Percentiles rank a stretch among this genome's conserved stretches.
Evolutionary conservation across 148 eudicot species (phyloP).

Genomic region (Amaranthus cruentus): DNA sequence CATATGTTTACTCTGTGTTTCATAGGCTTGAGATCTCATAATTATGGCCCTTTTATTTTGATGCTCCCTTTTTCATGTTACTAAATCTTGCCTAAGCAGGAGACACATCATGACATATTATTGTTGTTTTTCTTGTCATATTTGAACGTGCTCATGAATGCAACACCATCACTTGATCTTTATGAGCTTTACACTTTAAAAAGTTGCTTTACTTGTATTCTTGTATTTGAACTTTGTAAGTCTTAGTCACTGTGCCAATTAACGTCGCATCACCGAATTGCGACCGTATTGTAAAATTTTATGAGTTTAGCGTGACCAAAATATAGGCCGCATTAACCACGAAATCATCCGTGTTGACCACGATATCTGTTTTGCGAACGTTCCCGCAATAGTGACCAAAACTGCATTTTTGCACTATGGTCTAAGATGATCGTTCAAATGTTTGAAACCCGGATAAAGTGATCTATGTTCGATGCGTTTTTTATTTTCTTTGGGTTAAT

Average conservation of each 20-base stretch:
- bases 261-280: background rate
- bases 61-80: slow-evolving; percentile 1
- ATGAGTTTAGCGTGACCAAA: background rate
- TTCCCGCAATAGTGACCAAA: no score
- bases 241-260: background rate
- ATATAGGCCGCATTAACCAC: background rate
- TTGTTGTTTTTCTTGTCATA: background rate
- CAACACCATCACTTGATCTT: background rate
- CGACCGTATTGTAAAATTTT: background rate
- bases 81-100: no score
- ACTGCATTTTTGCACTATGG: no score
- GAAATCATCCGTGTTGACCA: no score
- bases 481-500: no score
- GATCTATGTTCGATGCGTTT: background rate
- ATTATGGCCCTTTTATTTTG: slow-evolving; percentile 6
- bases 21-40: slow-evolving; percentile 1
- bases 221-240: background rate
- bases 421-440: background rate
- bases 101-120: no score
- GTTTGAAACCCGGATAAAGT: background rate
- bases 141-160: slow-evolving; percentile 5
- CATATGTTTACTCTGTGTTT: background rate
- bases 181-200: background rate
- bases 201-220: background rate
- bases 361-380: no score